Evolutionary conservation across 2,329 filamentous ascomycete genomes (phyloP).

Genomic region (Ophioceras dolichostomum): DNA sequence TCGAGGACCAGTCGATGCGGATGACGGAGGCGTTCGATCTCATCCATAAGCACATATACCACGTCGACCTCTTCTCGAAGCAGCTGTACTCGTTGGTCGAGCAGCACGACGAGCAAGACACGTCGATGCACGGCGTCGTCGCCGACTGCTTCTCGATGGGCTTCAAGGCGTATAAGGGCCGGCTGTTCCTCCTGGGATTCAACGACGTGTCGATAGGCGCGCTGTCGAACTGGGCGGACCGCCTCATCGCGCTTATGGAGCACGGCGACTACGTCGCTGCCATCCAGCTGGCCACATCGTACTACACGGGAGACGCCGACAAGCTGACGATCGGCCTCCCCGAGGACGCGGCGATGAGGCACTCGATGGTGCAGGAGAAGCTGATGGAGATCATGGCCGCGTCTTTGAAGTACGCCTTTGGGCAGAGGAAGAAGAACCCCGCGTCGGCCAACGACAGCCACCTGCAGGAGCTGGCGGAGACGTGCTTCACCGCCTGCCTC

Average conservation of each 20-base stretch:
- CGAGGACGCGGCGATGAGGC: slow-evolving; percentile 64
- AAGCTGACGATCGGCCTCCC: slow-evolving; percentile 90
- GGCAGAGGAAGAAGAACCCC: slow-evolving; percentile 43
- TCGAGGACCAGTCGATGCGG: slow-evolving; percentile 73
- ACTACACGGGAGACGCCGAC: slow-evolving; percentile 84
- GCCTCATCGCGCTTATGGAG: slow-evolving; percentile 88
- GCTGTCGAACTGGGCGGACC: slow-evolving; percentile 93
- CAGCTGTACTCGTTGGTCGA: slow-evolving; percentile 81
- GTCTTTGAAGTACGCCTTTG: slow-evolving; percentile 80
- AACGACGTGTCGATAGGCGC: slow-evolving; percentile 86
- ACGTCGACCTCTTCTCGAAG: slow-evolving; percentile 77
- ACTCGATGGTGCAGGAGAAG: slow-evolving; percentile 76
- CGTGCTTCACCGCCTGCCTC: slow-evolving; percentile 73
- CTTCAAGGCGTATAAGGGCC: slow-evolving; percentile 88
- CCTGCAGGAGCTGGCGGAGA: slow-evolving; percentile 66
- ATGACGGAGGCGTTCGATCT: slow-evolving; percentile 94
- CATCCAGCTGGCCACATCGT: slow-evolving; percentile 80
- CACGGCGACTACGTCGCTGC: slow-evolving; percentile 91
- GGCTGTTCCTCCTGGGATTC: slow-evolving; percentile 85
- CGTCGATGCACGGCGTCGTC: slow-evolving; percentile 87
- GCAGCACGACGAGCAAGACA: slow-evolving; percentile 74
- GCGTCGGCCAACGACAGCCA: slow-evolving; percentile 39
- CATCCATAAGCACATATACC: slow-evolving; percentile 83
- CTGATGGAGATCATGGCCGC: slow-evolving; percentile 88
- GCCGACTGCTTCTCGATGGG: slow-evolving; percentile 98